Evolutionary conservation across 805 yeast species (phyloP).

Genomic region (Saturnispora besseyi): DNA sequence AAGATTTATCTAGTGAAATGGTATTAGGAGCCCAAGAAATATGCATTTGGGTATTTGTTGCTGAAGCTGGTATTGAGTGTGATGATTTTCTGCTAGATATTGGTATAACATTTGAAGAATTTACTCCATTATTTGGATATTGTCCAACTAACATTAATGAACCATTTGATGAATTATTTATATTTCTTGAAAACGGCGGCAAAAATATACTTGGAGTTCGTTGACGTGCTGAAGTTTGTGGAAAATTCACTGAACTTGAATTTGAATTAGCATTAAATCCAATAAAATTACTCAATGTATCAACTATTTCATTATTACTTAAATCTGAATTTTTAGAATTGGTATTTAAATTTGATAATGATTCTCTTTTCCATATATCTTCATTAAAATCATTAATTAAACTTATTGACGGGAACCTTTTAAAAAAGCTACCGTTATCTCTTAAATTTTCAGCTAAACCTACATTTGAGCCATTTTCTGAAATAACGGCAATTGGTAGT

Average conservation of each 20-base stretch:
- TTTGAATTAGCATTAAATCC: background rate
- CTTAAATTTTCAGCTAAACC: slow-evolving; percentile 17
- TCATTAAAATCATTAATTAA: slow-evolving; percentile 21
- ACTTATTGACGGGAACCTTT: slow-evolving; percentile 25
- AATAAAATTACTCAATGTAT: background rate
- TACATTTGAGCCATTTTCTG: slow-evolving; percentile 13
- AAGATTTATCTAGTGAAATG: background rate
- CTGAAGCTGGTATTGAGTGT: slow-evolving; percentile 8
- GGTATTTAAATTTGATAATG: background rate
- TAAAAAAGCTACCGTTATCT: slow-evolving; percentile 21
- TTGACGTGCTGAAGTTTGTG: slow-evolving; percentile 1
- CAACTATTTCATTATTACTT: background rate
- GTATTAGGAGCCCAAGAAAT: background rate
- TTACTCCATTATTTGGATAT: background rate
- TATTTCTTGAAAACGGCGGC: background rate
- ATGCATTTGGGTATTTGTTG: slow-evolving; percentile 7
- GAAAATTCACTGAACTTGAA: background rate
- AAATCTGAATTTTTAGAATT: background rate
- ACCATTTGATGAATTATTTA: background rate
- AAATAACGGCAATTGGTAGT: slow-evolving; percentile 14
- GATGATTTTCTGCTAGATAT: slow-evolving; percentile 1
- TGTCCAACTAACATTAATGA: background rate
- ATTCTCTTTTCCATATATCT: slow-evolving; percentile 6
- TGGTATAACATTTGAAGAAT: background rate
- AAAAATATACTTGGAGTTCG: slow-evolving; percentile 8